phyloP scores from a whole-genome alignment of 2,329 filamentous ascomycete genomes.

The Hypoxylon sp. region DNA sequence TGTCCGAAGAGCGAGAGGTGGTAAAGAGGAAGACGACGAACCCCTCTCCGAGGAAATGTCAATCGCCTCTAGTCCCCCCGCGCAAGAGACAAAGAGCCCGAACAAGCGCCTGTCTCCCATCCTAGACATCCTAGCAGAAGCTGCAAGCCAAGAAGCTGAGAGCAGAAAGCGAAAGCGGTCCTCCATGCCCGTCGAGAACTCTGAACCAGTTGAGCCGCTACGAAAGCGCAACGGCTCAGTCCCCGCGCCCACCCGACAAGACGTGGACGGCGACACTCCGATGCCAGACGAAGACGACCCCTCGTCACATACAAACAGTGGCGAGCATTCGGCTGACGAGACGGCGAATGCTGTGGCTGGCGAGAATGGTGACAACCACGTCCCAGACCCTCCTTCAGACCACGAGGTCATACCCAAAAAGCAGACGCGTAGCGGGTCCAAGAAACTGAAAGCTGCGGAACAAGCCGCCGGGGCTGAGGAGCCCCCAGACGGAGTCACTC shows the following conservation, averaged over 20 bases:
- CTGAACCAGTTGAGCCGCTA: slow-evolving; percentile 33
- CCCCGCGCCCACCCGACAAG: slow-evolving; percentile 38
- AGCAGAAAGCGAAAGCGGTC: slow-evolving; percentile 48
- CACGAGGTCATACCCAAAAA: slow-evolving; percentile 39
- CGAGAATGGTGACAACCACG: slow-evolving; percentile 36
- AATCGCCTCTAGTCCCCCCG: slow-evolving; percentile 46
- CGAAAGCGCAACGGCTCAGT: slow-evolving; percentile 42
- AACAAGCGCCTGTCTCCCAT: slow-evolving; percentile 43
- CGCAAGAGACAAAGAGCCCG: slow-evolving; percentile 33
- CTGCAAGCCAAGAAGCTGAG: slow-evolving; percentile 44
- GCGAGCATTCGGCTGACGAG: slow-evolving; percentile 46
- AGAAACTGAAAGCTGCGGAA: slow-evolving; percentile 44
- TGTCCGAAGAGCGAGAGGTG: slow-evolving; percentile 38
- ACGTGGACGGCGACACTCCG: slow-evolving; percentile 44
- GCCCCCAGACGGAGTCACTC: slow-evolving; percentile 44
- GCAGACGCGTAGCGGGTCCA: slow-evolving; percentile 48
- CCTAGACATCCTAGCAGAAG: slow-evolving; percentile 45
- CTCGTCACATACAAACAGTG: slow-evolving; percentile 42
- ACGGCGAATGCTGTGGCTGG: slow-evolving; percentile 32
- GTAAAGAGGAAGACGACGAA: slow-evolving; percentile 50
- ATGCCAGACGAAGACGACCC: slow-evolving; percentile 48
- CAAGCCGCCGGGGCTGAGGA: slow-evolving; percentile 31
- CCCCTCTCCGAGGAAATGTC: slow-evolving; percentile 46
- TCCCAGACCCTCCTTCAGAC: slow-evolving; percentile 37
- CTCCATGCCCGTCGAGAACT: slow-evolving; percentile 38